Percentiles rank a stretch among this genome's conserved stretches.
phyloP scores from a whole-genome alignment of 257 asterid genomes.

The Agastache rugosa region DNA sequence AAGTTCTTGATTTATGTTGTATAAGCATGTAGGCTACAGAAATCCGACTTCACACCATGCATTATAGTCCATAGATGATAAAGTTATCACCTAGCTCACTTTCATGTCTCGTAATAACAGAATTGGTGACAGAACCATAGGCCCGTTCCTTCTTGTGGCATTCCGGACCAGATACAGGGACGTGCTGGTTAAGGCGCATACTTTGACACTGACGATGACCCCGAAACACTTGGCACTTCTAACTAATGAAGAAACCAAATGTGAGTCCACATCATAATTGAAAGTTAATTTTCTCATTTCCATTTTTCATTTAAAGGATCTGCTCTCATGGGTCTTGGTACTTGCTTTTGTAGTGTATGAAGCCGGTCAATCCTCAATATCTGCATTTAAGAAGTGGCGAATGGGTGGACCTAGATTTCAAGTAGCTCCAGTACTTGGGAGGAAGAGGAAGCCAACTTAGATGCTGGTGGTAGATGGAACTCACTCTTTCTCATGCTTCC shows the following conservation, averaged over 20 bases:
- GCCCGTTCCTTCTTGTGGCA: constrained; percentile 91
- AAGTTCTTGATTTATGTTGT: not conserved
- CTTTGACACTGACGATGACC: constrained; percentile 60
- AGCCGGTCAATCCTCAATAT: constrained; percentile 86
- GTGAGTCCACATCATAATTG: constrained; percentile 50
- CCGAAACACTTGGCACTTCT: constrained; percentile 75
- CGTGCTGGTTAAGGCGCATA: constrained; percentile 83
- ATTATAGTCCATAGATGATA: no score
- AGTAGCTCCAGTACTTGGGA: constrained; percentile 72
- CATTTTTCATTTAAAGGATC: not conserved
- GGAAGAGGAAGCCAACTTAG: constrained; percentile 75
- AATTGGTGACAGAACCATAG: constrained; percentile 84
- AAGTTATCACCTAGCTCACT: not conserved
- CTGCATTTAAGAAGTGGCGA: constrained; percentile 90
- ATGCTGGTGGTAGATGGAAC: not conserved
- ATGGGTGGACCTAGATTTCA: constrained; percentile 93
- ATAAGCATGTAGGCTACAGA: constrained; percentile 10
- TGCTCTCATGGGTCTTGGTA: constrained; percentile 24
- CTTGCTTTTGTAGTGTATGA: constrained; percentile 66
- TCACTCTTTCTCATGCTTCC: not conserved
- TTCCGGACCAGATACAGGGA: constrained; percentile 87
- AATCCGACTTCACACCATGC: not conserved
- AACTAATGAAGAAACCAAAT: constrained; percentile 83
- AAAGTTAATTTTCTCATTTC: constrained; percentile 11
- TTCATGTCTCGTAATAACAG: constrained; percentile 46